phyloP scores from a whole-genome alignment of 768 basidiomycete species.

The Scleroderma bovista region DNA sequence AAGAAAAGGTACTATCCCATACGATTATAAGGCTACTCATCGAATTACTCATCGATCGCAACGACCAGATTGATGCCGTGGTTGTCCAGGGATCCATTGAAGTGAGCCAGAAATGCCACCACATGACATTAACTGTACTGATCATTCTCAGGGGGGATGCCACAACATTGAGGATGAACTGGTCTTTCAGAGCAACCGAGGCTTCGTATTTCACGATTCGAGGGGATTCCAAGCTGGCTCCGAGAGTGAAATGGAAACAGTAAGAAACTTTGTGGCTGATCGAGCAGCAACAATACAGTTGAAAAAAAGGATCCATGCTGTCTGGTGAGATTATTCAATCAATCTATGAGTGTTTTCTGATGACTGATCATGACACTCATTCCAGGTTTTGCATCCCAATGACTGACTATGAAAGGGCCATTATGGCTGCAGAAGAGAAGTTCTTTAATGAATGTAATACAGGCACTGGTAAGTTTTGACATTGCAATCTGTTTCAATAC shows the following conservation, averaged over 20 bases:
- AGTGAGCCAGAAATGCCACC: not conserved
- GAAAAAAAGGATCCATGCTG: constrained; percentile 31
- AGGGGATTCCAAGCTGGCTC: constrained; percentile 35
- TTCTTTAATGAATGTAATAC: constrained; percentile 26
- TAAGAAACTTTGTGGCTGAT: constrained; percentile 28
- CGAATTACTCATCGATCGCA: not conserved
- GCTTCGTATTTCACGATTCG: constrained; percentile 40
- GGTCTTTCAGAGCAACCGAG: constrained; percentile 24
- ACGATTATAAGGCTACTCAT: too few relatives aligned
- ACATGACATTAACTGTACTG: not conserved
- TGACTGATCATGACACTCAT: not conserved
- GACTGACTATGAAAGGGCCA: constrained; percentile 18
- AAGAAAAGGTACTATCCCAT: constrained; percentile 11
- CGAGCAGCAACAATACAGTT: constrained; percentile 13
- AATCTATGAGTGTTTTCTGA: not conserved
- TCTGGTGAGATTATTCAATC: constrained; percentile 25
- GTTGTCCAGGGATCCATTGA: not conserved
- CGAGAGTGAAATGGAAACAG: constrained; percentile 21
- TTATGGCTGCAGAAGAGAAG: constrained; percentile 23
- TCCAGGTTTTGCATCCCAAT: constrained; percentile 36
- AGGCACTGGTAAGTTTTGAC: constrained; percentile 2
- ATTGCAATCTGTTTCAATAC: not conserved
- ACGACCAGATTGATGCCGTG: not conserved
- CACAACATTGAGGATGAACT: constrained; percentile 30
- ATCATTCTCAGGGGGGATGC: constrained; percentile 13